Base-by-base conservation (phyloP, 495 filamentous ascomycete species). In the Rhizodiscina lignyota region DNA sequence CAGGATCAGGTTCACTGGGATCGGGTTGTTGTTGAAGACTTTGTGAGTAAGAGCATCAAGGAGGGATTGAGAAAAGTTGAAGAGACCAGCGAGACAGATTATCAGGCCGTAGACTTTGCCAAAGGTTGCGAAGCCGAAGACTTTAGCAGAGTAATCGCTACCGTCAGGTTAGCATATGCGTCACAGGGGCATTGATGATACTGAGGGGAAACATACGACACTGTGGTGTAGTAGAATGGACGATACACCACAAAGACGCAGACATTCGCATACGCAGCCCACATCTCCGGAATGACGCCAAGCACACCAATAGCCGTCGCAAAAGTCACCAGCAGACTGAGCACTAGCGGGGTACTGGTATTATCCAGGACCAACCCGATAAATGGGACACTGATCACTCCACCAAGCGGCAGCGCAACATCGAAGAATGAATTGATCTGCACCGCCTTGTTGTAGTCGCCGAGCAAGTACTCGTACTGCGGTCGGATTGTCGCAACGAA, bases 61-160 rank as follows among this genome's bases (percentile, higher is more conserved):
- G 0, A 67, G 84, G 6, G 74, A 73, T 61, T 96, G 87, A 13
- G 66, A 70, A 45, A 97, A 87, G 54, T 92, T 94, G 33, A 86
- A 65, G 8, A 97, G 46, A 4, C 89, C 89, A 1, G 85, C 75
- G 2, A 89, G 51, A 49, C 83, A 94, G 39, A 94, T 94, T 37
- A 94, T 76, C 5, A 85, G 65, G n/a, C 89, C 89, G 52, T 96
- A 94, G 18, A 97, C 83, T 37, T 80, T 94, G 18, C 87, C 87
- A 43, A 94, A 96, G 0, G 86, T 94, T 40, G 72, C 73, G 58
- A 93, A 94, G 5, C 89, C 87, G 53, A 97, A 97, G 21, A 97
- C 87, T 56, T 94, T 94, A 21, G 84, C 86, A 29, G 74, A 63
- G 54, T 92, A 94, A 59, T 97, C 89, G 5, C 70, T 76, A 32